phyloP scores from a whole-genome alignment of 495 filamentous ascomycete species.

The Chaetomidium leptoderma region DNA sequence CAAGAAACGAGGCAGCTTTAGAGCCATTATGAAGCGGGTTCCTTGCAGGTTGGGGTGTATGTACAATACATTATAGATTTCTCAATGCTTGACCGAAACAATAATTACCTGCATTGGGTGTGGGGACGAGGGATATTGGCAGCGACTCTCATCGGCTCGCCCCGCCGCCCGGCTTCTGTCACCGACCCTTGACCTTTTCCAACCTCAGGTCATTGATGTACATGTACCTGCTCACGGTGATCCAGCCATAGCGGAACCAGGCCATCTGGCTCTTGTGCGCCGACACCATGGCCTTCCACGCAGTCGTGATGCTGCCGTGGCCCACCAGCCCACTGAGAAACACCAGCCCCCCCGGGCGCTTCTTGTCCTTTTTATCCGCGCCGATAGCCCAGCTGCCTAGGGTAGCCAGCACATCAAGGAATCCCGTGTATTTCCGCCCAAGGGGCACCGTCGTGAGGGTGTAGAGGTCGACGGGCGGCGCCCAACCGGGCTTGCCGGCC shows the following conservation, averaged over 20 bases:
- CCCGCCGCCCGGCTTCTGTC: slow-evolving; percentile 6
- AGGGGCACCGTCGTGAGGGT: slow-evolving; percentile 68
- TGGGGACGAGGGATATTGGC: no score
- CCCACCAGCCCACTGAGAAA: slow-evolving; percentile 60
- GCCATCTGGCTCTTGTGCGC: slow-evolving; percentile 95
- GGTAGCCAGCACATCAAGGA: slow-evolving; percentile 69
- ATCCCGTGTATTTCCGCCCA: slow-evolving; percentile 70
- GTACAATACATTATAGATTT: no score
- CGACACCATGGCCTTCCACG: slow-evolving; percentile 78
- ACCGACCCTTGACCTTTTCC: slow-evolving; percentile 41
- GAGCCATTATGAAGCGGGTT: no score
- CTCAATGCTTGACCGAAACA: no score
- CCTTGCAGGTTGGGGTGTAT: no score
- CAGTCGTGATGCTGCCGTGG: slow-evolving; percentile 52
- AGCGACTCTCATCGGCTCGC: no score
- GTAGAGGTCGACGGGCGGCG: slow-evolving; percentile 73
- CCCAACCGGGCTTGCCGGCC: slow-evolving; percentile 60
- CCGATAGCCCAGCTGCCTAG: slow-evolving; percentile 47
- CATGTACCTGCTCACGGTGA: slow-evolving; percentile 88
- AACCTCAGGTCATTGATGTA: slow-evolving; percentile 81
- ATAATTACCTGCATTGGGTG: no score
- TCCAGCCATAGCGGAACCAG: slow-evolving; percentile 98
- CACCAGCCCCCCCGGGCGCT: slow-evolving; percentile 53
- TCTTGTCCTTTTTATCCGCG: slow-evolving; percentile 35
- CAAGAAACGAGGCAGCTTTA: no score